A percentile compares a stretch with the other conserved stretches of the same genome.
These are phyloP conservation scores for Pichia sorboxylosa DNA, from an alignment of 1,139 yeast genomes.

Conservation along the genomic window DNA sequence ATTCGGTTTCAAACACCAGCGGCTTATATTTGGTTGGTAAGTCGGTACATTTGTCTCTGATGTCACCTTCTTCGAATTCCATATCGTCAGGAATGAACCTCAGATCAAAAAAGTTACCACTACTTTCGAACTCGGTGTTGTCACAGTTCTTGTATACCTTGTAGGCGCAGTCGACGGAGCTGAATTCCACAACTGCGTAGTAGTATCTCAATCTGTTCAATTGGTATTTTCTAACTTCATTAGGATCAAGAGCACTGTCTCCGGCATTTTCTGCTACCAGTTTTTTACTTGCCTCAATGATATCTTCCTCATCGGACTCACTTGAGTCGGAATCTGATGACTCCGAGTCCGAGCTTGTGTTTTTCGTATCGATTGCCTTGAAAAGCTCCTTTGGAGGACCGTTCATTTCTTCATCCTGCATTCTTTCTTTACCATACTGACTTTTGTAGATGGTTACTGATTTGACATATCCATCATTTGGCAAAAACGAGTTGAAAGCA, in stretches of 20 bases:
- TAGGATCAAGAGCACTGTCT: slow-evolving; percentile 55
- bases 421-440: slow-evolving; percentile 85
- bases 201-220: slow-evolving; percentile 78
- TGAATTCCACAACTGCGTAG: slow-evolving; percentile 88
- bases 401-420: slow-evolving; percentile 79
- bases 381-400: slow-evolving; percentile 91
- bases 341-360: slow-evolving; percentile 23
- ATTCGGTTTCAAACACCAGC: slow-evolving; percentile 80
- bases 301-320: slow-evolving; percentile 29
- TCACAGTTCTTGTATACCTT: slow-evolving; percentile 78
- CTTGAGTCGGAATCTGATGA: slow-evolving; percentile 38
- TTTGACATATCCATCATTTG: slow-evolving; percentile 57
- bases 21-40: slow-evolving; percentile 78
- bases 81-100: slow-evolving; percentile 88
- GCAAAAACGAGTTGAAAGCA: slow-evolving; percentile 78
- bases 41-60: slow-evolving; percentile 59
- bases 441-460: slow-evolving; percentile 80
- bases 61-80: slow-evolving; percentile 61
- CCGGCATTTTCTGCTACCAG: slow-evolving; percentile 57
- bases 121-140: slow-evolving; percentile 91
- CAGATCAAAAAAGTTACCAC: slow-evolving; percentile 88
- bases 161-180: slow-evolving; percentile 59
- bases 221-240: slow-evolving; percentile 45
- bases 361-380: slow-evolving; percentile 26
- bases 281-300: slow-evolving; percentile 48